Conservation (phyloP, 1,139 yeast species). For the Blastobotrys buckinghamii region DNA sequence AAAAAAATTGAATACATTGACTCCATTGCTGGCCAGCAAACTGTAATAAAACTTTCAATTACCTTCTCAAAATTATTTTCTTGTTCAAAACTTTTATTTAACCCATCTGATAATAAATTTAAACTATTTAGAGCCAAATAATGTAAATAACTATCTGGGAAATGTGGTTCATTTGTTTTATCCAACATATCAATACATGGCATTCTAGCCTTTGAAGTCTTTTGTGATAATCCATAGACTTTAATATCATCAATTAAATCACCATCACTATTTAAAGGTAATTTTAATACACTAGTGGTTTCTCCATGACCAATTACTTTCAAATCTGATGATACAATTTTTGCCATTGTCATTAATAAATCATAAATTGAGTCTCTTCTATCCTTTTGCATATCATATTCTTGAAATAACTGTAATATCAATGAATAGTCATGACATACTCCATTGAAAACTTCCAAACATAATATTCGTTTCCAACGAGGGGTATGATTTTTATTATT, state of each 20-base stretch:
- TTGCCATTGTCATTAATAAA: conserved; percentile 43
- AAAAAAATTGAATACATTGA: conserved; percentile 48
- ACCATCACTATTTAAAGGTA: conserved; percentile 14
- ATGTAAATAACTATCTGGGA: conserved; percentile 58
- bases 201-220: conserved; percentile 42
- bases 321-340: conserved; percentile 25
- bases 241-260: conserved; percentile 13
- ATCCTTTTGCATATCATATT: conserved; percentile 53
- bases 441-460: conserved; percentile 64
- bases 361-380: conserved; percentile 60
- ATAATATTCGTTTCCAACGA: conserved; percentile 65
- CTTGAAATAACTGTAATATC: conserved; percentile 48
- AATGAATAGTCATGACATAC: conserved; percentile 45
- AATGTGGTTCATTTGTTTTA: conserved; percentile 59
- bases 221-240: conserved; percentile 23
- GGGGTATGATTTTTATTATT: conserved; percentile 37
- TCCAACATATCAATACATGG: conserved; percentile 71
- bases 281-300: conserved; percentile 17
- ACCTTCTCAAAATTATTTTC: no score
- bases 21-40: conserved; percentile 44
- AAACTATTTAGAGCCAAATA: conserved; percentile 54
- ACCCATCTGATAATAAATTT: conserved; percentile 58
- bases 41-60: conserved; percentile 33
- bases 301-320: conserved; percentile 24
- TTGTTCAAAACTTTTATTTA: conserved; percentile 37